A percentile compares a stretch with the other conserved stretches of the same genome.
Conservation (phyloP, 2,329 filamentous ascomycete species). For the Paracoccidioides brasiliensis region DNA sequence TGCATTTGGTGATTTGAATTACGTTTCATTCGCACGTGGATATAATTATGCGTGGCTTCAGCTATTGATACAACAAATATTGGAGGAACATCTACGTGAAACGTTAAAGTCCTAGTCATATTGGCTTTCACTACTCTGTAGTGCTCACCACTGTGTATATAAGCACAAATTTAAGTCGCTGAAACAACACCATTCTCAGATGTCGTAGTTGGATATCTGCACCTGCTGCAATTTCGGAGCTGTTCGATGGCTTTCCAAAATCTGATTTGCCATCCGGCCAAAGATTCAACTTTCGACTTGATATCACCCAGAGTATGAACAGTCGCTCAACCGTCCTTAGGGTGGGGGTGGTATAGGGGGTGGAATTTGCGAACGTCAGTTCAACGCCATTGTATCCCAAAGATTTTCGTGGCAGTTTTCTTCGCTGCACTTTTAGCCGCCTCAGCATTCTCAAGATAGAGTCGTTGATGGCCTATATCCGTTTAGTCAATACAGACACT, state of each 20-base stretch:
- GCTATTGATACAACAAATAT: not conserved
- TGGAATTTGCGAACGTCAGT: not conserved
- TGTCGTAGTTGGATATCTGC: no score
- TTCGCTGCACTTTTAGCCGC: constrained; percentile 25
- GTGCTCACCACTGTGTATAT: not conserved
- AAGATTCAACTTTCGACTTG: not conserved
- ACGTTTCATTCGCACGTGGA: not conserved
- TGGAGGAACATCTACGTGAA: not conserved
- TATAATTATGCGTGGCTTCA: not conserved
- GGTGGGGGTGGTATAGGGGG: not conserved
- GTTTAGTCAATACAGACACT: not conserved
- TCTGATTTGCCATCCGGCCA: not conserved
- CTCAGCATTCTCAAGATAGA: constrained; percentile 34
- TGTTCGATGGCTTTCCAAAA: not conserved
- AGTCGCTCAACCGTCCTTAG: not conserved
- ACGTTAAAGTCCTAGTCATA: not conserved
- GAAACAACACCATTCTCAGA: not conserved
- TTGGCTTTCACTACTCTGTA: not conserved
- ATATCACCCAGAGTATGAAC: not conserved
- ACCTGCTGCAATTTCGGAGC: not conserved
- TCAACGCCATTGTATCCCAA: constrained; percentile 36
- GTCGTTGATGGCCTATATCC: constrained; percentile 28
- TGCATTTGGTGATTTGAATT: not conserved
- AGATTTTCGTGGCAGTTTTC: constrained; percentile 36
- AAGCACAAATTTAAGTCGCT: not conserved